These are phyloP conservation scores for Neohortaea acidophila DNA, from an alignment of 495 filamentous ascomycete genomes.

Conservation along the genomic window DNA sequence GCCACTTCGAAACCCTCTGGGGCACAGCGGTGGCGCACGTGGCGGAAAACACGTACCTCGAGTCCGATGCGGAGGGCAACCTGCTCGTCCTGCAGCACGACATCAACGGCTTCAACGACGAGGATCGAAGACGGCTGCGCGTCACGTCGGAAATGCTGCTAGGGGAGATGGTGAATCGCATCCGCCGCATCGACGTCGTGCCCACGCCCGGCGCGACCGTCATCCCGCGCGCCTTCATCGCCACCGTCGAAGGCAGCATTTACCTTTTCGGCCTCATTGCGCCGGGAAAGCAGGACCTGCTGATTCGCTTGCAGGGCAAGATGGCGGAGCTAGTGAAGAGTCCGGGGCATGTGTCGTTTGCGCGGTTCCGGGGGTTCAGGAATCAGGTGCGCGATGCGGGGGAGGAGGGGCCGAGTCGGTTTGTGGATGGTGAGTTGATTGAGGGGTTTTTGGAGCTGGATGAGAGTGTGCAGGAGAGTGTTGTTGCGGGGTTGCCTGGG, in stretches of 20 bases:
- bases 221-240: conserved; percentile 71
- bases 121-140: conserved; percentile 56
- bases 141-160: conserved; percentile 66
- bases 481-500: conserved; percentile 35
- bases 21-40: conserved; percentile 59
- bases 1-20: conserved; percentile 73
- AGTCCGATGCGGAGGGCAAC: conserved; percentile 77
- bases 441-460: conserved; percentile 65
- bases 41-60: conserved; percentile 57
- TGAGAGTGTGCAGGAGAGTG: conserved; percentile 46
- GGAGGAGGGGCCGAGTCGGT: conserved; percentile 62
- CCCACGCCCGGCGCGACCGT: conserved; percentile 46
- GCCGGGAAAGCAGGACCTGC: conserved; percentile 51
- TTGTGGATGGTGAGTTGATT: conserved; percentile 85
- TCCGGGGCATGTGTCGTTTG: conserved; percentile 57
- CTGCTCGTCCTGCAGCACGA: conserved; percentile 64
- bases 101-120: conserved; percentile 49
- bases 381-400: conserved; percentile 43
- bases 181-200: conserved; percentile 47
- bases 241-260: conserved; percentile 82
- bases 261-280: conserved; percentile 75
- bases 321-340: conserved; percentile 51
- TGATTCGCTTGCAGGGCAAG: conserved; percentile 66
- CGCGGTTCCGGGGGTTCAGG: conserved; percentile 61
- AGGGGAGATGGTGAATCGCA: conserved; percentile 85